Conservation (phyloP, 371 early-diverging fungal species). For the Apophysomyces ossiformis region DNA sequence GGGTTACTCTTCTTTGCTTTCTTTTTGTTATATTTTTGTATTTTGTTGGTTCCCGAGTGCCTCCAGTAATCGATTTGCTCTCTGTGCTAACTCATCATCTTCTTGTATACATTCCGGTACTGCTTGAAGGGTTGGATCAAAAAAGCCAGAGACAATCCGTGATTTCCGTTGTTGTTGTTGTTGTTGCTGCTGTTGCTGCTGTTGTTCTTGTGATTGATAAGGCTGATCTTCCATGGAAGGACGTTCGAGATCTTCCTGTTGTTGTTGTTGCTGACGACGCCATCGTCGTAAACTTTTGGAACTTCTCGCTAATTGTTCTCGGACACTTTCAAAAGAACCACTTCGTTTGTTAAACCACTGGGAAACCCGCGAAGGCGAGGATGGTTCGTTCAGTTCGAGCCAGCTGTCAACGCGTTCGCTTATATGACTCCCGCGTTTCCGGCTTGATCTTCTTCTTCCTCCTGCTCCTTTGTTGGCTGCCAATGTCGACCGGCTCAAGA, state of each 20-base stretch:
- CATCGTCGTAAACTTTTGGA: conserved; percentile 30
- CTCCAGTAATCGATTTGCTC: conserved; percentile 6
- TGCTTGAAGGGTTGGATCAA: conserved; percentile 11
- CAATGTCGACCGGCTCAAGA: neutral
- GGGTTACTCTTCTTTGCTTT: too few species aligned
- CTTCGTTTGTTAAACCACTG: conserved; percentile 25
- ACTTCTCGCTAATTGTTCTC: conserved; percentile 20
- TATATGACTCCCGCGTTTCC: neutral
- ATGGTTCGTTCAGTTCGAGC: conserved; percentile 24
- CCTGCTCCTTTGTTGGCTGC: neutral
- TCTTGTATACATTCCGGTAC: conserved; percentile 8
- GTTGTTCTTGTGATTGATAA: neutral
- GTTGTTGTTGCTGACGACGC: conserved; percentile 14
- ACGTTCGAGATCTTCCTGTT: conserved; percentile 19
- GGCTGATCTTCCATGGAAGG: neutral
- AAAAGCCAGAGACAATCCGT: conserved; percentile 8
- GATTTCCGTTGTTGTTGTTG: conserved; percentile 9
- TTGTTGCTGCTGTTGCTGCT: neutral
- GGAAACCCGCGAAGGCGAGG: conserved; percentile 19
- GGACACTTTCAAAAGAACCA: conserved; percentile 26
- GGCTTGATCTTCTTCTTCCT: too few species aligned
- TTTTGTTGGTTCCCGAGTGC: neutral
- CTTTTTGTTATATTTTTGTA: too few species aligned
- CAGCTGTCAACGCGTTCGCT: conserved; percentile 22
- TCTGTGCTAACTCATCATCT: conserved; percentile 11